These are phyloP conservation scores for Fraxinus excelsior DNA, from an alignment of 257 asterid genomes.

Conservation along the genomic window DNA sequence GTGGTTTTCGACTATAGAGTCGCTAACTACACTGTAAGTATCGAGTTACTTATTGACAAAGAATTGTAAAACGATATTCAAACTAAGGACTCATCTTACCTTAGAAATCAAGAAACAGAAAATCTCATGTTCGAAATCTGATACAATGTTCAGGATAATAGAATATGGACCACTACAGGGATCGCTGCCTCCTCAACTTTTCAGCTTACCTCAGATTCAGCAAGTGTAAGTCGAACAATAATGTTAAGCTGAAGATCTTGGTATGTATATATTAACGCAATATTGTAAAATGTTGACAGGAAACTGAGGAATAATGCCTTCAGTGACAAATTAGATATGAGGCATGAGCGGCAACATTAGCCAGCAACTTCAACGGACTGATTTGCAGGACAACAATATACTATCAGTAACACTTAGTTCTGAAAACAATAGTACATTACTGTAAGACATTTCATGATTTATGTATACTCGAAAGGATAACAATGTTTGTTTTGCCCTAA, in stretches of 20 bases:
- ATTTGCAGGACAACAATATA: slow-evolving; percentile 72
- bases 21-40: slow-evolving; percentile 84
- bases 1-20: slow-evolving; percentile 71
- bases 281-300: slow-evolving; percentile 47
- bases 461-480: background rate
- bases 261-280: background rate
- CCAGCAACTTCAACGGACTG: slow-evolving; percentile 70
- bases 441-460: slow-evolving; percentile 45
- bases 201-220: slow-evolving; percentile 76
- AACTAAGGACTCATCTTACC: slow-evolving; percentile 25
- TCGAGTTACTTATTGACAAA: background rate
- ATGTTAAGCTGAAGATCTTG: background rate
- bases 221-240: slow-evolving; percentile 71
- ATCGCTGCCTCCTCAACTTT: slow-evolving; percentile 59
- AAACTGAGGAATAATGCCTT: slow-evolving; percentile 76
- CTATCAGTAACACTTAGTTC: slow-evolving; percentile 80
- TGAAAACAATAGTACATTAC: slow-evolving; percentile 62
- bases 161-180: slow-evolving; percentile 85
- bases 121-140: slow-evolving; percentile 21
- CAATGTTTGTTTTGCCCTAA: background rate
- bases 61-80: background rate
- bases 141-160: slow-evolving; percentile 55
- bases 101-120: slow-evolving; percentile 5
- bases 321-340: slow-evolving; percentile 34
- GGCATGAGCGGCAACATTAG: slow-evolving; percentile 24